Conservation (phyloP, 768 basidiomycete genomes). For the Hydnum rufescens region DNA sequence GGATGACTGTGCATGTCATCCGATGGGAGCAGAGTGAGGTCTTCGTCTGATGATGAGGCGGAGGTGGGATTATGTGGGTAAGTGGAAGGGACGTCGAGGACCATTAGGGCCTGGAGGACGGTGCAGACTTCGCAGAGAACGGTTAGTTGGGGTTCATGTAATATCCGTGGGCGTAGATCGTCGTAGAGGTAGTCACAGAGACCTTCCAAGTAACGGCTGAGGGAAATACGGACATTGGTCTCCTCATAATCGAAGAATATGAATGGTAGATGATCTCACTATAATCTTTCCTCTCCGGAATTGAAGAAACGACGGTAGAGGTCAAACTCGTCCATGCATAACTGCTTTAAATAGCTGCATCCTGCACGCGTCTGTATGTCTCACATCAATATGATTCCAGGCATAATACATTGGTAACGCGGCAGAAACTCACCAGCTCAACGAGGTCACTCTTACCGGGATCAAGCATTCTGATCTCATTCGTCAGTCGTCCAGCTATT, state of each 20-base stretch:
- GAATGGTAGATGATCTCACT: slow-evolving; percentile 26
- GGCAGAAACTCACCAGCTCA: slow-evolving; percentile 40
- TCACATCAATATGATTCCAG: neutral
- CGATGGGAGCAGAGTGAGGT: slow-evolving; percentile 4
- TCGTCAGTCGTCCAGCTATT: slow-evolving; percentile 48
- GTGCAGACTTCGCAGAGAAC: slow-evolving; percentile 91
- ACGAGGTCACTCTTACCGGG: slow-evolving; percentile 67
- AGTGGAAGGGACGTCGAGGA: slow-evolving; percentile 44
- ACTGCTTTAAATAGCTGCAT: slow-evolving; percentile 78
- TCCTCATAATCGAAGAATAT: slow-evolving; percentile 4
- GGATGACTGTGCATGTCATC: neutral
- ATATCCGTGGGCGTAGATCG: slow-evolving; percentile 82
- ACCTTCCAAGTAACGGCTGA: slow-evolving; percentile 71
- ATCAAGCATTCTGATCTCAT: slow-evolving; percentile 71
- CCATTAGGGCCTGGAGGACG: slow-evolving; percentile 89
- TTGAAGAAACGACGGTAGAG: slow-evolving; percentile 74
- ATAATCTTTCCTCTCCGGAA: slow-evolving; percentile 56
- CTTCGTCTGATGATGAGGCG: slow-evolving; percentile 18
- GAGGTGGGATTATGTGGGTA: slow-evolving; percentile 13
- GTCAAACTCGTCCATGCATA: slow-evolving; percentile 78
- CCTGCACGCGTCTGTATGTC: slow-evolving; percentile 59
- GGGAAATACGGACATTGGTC: neutral
- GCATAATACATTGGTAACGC: neutral
- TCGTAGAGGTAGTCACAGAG: slow-evolving; percentile 92
- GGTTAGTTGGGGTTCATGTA: slow-evolving; percentile 77